Base-by-base conservation (phyloP, 441 rosid genomes). In the Bocquillonia castaneifolia region DNA sequence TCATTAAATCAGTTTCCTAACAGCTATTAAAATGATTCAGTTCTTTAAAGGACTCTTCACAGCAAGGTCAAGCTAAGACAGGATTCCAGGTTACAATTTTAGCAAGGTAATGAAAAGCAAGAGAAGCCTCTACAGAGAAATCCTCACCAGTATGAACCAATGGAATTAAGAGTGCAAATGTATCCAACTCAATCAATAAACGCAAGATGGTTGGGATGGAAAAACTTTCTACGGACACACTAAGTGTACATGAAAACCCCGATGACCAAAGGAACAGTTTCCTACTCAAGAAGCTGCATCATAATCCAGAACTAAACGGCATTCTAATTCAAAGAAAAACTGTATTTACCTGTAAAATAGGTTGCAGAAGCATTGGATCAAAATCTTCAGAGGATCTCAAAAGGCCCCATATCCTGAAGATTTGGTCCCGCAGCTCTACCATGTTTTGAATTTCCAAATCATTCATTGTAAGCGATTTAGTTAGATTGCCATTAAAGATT, bases 281-380 rank as follows among this genome's bases (percentile, higher is more conserved):
- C 37, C 37, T 34, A 34, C 37, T 34, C 7, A 34, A 3, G 37
- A 34, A 34, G 37, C 7, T 34, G 3, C 37, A 34, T 34, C 37
- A 3, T 7, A 3, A 34, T 34, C 37, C 4, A 3, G 14, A 52
- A 31, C 3, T 25, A 20, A 42, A 34, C 13, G 10, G 18, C 42
- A 15, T 32, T 13, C 29, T 48, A 51, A 45, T 9, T 40, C 34
- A 32, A 29, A 14, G 9, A 23, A 42, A 40, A 65, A 5, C 29
- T 40, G 53, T 20, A 64, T 59, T 76, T 75, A 93, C 98, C 94
- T 89, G 95, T 72, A 86, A 70, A 72, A 93, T 69, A 47, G 97
- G 99, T 63, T 79, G 97, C 80, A 91, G 67, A 61, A 91, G 67
- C 9, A 89, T 68, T 2, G 96, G 96, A 72, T 91, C 99, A 77